phyloP scores from a whole-genome alignment of 2,329 filamentous ascomycete genomes.

The Beauveria bassiana region DNA sequence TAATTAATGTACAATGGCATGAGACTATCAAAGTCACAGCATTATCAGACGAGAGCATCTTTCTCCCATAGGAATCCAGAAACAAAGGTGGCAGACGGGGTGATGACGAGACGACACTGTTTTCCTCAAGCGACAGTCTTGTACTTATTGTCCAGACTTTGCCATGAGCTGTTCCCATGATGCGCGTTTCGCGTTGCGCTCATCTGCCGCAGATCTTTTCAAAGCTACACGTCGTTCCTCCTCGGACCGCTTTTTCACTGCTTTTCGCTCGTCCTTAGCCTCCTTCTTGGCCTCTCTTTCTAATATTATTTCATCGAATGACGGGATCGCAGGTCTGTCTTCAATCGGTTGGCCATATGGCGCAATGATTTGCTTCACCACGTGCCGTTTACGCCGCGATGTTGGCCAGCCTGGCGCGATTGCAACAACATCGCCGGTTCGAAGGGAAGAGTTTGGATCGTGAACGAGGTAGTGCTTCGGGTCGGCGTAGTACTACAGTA shows the following conservation, averaged over 20 bases:
- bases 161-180: conserved; percentile 11
- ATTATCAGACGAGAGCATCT: background rate
- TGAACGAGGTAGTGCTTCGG: conserved; percentile 63
- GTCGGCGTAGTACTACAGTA: conserved; percentile 46
- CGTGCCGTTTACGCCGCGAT: conserved; percentile 61
- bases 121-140: too few species aligned
- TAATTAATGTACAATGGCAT: background rate
- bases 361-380: conserved; percentile 67
- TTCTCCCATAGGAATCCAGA: background rate
- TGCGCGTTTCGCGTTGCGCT: conserved; percentile 18
- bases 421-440: conserved; percentile 66
- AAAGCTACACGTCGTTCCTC: conserved; percentile 13
- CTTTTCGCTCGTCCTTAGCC: conserved; percentile 48
- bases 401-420: conserved; percentile 60
- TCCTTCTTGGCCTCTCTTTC: conserved; percentile 46
- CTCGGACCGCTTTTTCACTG: conserved; percentile 16
- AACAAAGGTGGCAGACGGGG: background rate
- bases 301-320: conserved; percentile 51
- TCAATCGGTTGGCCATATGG: conserved; percentile 57
- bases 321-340: conserved; percentile 58
- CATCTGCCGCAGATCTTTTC: conserved; percentile 21
- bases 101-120: background rate
- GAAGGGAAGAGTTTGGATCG: conserved; percentile 67
- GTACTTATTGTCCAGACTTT: background rate
- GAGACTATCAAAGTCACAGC: background rate